Conservation (phyloP, 2,329 filamentous ascomycete species). For the Botrytis sinoallii region DNA sequence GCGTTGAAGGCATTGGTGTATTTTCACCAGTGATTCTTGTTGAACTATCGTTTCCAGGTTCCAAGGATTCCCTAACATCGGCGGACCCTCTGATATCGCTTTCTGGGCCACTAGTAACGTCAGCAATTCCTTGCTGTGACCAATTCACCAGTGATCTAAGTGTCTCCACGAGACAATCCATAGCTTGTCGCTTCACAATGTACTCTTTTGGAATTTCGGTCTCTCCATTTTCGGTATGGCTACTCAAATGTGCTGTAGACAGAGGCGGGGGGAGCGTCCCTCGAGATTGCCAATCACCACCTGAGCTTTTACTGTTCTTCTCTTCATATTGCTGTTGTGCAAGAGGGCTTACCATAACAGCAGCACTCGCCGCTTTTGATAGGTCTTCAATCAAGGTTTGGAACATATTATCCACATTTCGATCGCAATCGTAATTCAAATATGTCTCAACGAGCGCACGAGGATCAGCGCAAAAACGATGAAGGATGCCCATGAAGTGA, state of each 20-base stretch:
- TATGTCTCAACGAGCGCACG: conserved; percentile 91
- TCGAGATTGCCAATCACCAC: conserved; percentile 79
- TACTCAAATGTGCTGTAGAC: conserved; percentile 48
- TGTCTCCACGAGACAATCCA: conserved; percentile 86
- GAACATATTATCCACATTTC: conserved; percentile 95
- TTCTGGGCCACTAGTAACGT: conserved; percentile 52
- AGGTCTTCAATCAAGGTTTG: conserved; percentile 93
- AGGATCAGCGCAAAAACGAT: conserved; percentile 80
- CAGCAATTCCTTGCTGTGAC: conserved; percentile 66
- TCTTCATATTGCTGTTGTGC: conserved; percentile 90
- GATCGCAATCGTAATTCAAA: conserved; percentile 96
- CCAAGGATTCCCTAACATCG: conserved; percentile 68
- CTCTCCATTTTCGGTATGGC: conserved; percentile 55
- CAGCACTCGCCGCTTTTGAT: conserved; percentile 77
- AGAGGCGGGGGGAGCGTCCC: conserved; percentile 84
- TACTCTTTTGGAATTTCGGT: conserved; percentile 83
- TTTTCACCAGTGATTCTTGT: conserved; percentile 56
- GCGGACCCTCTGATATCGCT: conserved; percentile 55
- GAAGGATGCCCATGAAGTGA: conserved; percentile 82
- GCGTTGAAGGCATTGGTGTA: conserved; percentile 62
- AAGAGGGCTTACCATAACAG: conserved; percentile 68
- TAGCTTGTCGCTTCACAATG: conserved; percentile 80
- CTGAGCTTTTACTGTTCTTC: conserved; percentile 55
- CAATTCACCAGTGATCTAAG: conserved; percentile 88
- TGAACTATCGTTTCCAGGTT: conserved; percentile 61